Evolutionary conservation across 768 basidiomycete species (phyloP), one percentile per base, ranked within the genome.

Genomic region (Saitozyma podzolica): DNA sequence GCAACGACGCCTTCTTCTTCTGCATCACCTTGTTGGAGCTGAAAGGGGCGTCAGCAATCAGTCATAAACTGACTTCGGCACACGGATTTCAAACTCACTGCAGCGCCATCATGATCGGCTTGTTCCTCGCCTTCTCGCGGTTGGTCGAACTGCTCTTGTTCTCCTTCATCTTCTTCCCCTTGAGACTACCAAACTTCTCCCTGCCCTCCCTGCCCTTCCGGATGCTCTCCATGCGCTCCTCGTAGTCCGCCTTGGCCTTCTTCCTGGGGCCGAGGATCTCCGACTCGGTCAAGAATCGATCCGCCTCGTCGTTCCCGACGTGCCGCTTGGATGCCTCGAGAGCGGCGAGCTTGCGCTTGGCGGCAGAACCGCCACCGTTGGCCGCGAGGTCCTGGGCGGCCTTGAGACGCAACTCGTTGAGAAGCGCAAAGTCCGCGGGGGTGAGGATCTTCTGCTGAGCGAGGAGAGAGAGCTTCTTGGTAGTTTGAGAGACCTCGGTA

Each of bases 181-280:
- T 95, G 68, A 85, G 81, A 45, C 89, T 90, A 19, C 90, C 90
- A 75, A 87, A 96, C 81, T 94, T 95, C 77, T 95, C 94, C 54
- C 95, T 85, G 0, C 92, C 95, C 79, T 98, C 94, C 45, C 94
- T 85, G 0, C 95, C 95, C 76, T 92, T 91, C 74, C 89, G 87
- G 65, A 97, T 89, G 8, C 88, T 89, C 6, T 90, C 94, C 80
- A 98, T 85, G 17, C 95, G 88, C 73, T 94, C 94, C 58, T 90
- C 91, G 77, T 98, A 98, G 76, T 90, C 88, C 1, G 91, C 86
- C 80, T 97, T 99, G 41, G 84, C 83, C 82, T 93, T 95, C 82
- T 97, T 97, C 58, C 90, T 86, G 13, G 92, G 91, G 0, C 96
- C 95, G 9, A 97, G 83, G 65, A 99, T 97, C 71, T 94, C 92